Evolutionary conservation across 2,329 filamentous ascomycete genomes (phyloP), one percentile per base, ranked within the genome.

Genomic region (Clathrospora elynae): DNA sequence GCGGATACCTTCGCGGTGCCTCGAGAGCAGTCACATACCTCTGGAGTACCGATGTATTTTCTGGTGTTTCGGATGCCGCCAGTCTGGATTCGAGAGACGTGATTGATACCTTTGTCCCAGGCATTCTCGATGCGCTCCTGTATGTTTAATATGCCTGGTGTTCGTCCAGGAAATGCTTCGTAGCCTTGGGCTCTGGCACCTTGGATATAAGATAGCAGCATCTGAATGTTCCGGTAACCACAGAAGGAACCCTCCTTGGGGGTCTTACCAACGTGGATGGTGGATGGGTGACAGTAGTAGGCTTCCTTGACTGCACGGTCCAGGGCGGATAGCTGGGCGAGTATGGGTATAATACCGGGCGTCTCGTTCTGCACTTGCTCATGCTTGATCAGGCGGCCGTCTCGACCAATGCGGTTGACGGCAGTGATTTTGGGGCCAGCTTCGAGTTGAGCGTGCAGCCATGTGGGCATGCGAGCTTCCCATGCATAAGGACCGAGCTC

Each of bases 221-320:
- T 95, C 67, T 97, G 93, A 20, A 96, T 95, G 62, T 95, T 97
- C 26, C 92, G 82, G 66, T 96, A 97, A 3, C 92, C 92, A 65
- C 92, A 97, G 66, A 97, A 97, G 5, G 90, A 88, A 14, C 90
- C 90, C 73, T 96, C 91, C n/a, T 78, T 80, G 37, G 95, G 64
- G 0, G 65, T 77, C 61, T 95, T 95, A 36, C 87, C 88, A 17
- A 97, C 79, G 61, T 96, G 91, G 34, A 84, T 78, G 0, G 90
- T 86, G 33, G 78, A 76, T 1, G 86, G 80, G 59, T 90, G 84
- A 67, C 91, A 96, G 22, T 96, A 75, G 59, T 90, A 96, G 5
- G 88, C 88, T 51, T 82, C 82, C 38, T 81, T 75, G 1, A 89
- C 87, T 4, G 74, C 73, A 6, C 71, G 64, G 57, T 87, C 88